Conservation (phyloP, 2,329 filamentous ascomycete genomes). For the Aureobasidium sp. region DNA sequence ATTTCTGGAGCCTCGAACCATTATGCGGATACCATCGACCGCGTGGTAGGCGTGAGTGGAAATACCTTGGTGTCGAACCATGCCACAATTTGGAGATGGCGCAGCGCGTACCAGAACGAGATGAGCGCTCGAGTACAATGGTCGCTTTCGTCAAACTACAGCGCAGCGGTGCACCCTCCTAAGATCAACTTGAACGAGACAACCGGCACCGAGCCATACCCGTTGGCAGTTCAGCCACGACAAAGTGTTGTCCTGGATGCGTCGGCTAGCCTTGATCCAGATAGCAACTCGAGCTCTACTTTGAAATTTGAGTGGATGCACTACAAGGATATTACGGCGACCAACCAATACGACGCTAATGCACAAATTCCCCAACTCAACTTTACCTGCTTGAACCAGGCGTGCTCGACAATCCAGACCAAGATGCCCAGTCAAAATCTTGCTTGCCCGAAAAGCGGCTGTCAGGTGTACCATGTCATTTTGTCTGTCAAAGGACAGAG, state of each 20-base stretch:
- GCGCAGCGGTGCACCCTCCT: conserved; percentile 42
- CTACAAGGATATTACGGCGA: conserved; percentile 38
- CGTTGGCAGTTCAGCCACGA: conserved; percentile 37
- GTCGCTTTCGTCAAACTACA: conserved; percentile 34
- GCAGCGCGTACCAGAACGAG: conserved; percentile 46
- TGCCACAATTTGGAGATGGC: conserved; percentile 49
- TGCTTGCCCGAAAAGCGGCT: conserved; percentile 31
- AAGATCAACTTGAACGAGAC: conserved; percentile 39
- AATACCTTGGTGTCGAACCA: conserved; percentile 36
- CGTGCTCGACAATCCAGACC: conserved; percentile 24
- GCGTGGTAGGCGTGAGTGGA: conserved; percentile 30
- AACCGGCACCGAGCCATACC: conserved; percentile 32
- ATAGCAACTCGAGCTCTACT: conserved; percentile 27
- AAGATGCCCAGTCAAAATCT: conserved; percentile 22
- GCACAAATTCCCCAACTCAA: conserved; percentile 31
- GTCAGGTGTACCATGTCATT: conserved; percentile 44
- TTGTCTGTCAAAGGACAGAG: conserved; percentile 44
- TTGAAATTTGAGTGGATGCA: conserved; percentile 47
- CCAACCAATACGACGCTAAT: conserved; percentile 36
- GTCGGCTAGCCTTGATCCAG: conserved; percentile 41
- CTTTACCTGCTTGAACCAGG: conserved; percentile 28
- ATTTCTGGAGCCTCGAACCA: conserved; percentile 30
- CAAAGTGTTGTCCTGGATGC: conserved; percentile 40
- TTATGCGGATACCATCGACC: conserved; percentile 34
- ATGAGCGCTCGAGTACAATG: conserved; percentile 45